phyloP scores from a whole-genome alignment of 1,139 yeast species.

The Hanseniaspora gamundiae region DNA sequence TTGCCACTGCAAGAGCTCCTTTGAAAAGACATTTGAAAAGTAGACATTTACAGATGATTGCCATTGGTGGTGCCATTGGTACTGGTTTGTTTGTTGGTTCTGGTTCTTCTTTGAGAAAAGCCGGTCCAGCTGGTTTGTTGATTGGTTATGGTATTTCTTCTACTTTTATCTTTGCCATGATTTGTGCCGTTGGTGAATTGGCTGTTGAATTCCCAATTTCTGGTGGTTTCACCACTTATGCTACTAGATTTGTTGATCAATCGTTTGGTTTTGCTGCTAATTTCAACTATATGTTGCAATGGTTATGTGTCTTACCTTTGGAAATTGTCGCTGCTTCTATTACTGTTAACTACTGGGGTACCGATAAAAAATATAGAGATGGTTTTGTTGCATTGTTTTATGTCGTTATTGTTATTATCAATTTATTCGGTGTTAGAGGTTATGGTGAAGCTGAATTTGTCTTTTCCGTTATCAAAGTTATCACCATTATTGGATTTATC shows the following conservation, averaged over 20 bases:
- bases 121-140: constrained; percentile 53
- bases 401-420: constrained; percentile 40
- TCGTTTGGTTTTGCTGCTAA: constrained; percentile 71
- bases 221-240: constrained; percentile 61
- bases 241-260: constrained; percentile 55
- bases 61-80: constrained; percentile 57
- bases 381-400: constrained; percentile 47
- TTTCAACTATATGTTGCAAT: constrained; percentile 59
- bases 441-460: constrained; percentile 60
- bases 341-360: constrained; percentile 51
- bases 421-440: constrained; percentile 51
- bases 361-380: constrained; percentile 20
- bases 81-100: constrained; percentile 54
- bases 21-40: constrained; percentile 48
- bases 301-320: constrained; percentile 58
- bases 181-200: constrained; percentile 60
- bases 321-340: constrained; percentile 66
- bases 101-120: constrained; percentile 47
- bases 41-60: constrained; percentile 61
- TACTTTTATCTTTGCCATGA: constrained; percentile 51
- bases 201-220: constrained; percentile 58
- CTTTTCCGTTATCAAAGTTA: constrained; percentile 45
- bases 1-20: constrained; percentile 62
- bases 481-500: constrained; percentile 55
- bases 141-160: constrained; percentile 45